Base-by-base conservation (phyloP, 345 rosid species). In the Euclidium syriacum region DNA sequence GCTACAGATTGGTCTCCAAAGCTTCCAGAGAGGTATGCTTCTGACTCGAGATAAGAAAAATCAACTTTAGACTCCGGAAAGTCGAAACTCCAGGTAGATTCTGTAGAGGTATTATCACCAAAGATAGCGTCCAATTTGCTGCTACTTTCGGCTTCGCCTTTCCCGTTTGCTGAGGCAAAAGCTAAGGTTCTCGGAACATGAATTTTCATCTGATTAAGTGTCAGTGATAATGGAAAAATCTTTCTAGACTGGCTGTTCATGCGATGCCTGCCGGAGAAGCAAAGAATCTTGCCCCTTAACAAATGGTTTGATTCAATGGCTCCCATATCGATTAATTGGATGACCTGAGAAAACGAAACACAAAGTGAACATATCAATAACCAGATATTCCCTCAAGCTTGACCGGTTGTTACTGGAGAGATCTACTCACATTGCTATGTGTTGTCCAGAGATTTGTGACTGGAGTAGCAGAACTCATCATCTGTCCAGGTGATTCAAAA, bases 321-420 rank as follows among this genome's bases (percentile, higher is more conserved):
- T 16, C 61, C 19, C 71, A 71, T 34, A 62, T 69, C 76, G 50
- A 55, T 54, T 38, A 64, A 32, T 7, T 72, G 58, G 26, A 48
- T 57, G 24, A 39, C 75, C 86, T 81, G 77, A 56, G 32, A 65
- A 51, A 16, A 40, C 33, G 4, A 22, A 65, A 20, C 44, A 23
- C 26, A 52, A 18, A 20, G 43, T 11, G 25, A 44, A 17, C 4
- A 25, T 10, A 20, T 7, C 24, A 25, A 66, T 5, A 22, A 12
- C 15, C n/a, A 22, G 17, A 34, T 11, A 18, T 25, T 47, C 23
- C 22, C 54, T 4, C 10, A 44, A 36, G 63, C n/a, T 52, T 25
- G 39, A 17, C 5, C 3, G 3, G 9, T 10, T 4, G 46, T 36
- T 29, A 52, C 7, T 4, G 9, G 4, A 54, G 22, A 43, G 30